A percentile compares a stretch with the other conserved stretches of the same genome.
Evolutionary conservation across 2,329 filamentous ascomycete genomes (phyloP).

Genomic region (Fusarium oligoseptatum): DNA sequence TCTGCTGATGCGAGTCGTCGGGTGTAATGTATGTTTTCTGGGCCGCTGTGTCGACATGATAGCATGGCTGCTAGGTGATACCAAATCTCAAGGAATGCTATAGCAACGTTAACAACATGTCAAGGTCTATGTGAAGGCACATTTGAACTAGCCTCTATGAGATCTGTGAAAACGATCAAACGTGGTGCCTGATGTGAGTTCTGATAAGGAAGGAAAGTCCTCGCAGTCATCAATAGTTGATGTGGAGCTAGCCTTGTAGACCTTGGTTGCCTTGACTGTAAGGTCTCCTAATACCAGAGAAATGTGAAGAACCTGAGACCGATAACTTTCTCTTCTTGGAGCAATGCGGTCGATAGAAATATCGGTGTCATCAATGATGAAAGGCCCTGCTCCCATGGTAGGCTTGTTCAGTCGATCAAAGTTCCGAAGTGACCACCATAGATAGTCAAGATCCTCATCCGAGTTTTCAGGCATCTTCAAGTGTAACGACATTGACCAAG

Average conservation of each 20-base stretch:
- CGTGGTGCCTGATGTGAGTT: constrained; percentile 10
- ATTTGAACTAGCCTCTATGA: constrained; percentile 17
- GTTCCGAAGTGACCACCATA: constrained; percentile 26
- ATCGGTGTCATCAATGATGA: constrained; percentile 27
- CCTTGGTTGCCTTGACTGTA: constrained; percentile 24
- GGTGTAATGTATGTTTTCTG: constrained; percentile 12
- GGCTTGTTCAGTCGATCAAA: constrained; percentile 28
- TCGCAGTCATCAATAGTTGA: constrained; percentile 16
- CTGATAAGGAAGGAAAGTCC: constrained; percentile 9
- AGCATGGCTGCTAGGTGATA: constrained; percentile 29
- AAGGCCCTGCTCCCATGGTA: constrained; percentile 21
- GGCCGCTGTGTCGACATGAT: constrained; percentile 24
- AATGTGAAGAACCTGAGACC: constrained; percentile 17
- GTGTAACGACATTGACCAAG: constrained; percentile 37
- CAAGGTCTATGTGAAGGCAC: background rate
- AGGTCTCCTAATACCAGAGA: constrained; percentile 18
- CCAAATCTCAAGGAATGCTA: constrained; percentile 28
- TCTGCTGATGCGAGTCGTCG: constrained; percentile 21
- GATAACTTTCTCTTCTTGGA: constrained; percentile 3
- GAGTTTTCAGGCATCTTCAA: constrained; percentile 5
- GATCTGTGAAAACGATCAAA: constrained; percentile 19
- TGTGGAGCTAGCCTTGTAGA: constrained; percentile 26
- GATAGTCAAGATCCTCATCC: constrained; percentile 16
- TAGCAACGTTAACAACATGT: background rate
- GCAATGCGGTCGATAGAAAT: constrained; percentile 10